Base-by-base conservation (phyloP, 257 asterid genomes). In the Paraleonurus japonicus region DNA sequence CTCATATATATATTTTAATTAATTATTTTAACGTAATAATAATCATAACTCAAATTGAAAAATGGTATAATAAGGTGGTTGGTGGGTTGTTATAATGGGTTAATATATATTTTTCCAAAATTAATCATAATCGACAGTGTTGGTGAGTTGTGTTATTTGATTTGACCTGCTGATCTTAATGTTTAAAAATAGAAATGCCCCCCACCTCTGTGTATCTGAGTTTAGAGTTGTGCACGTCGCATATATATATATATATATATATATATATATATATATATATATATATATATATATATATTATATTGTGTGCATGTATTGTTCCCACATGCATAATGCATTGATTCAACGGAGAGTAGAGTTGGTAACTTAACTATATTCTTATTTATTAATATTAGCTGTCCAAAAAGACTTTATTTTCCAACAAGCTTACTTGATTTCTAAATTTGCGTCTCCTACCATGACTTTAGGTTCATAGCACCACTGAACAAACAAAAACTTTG, bases 151-250 rank as follows among this genome's bases (percentile, higher is more conserved):
- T 45, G 47, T 45, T 30, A 65, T 20, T 26, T 17, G 30, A 4
- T 33, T 76, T 68, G 81, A 67, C 78, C 63, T 76, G 10, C 7
- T 13, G 7, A 7, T n/a, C 5, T 5, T 12, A 4, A 22, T n/a
- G 7, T 58, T 68, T 68, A 11, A 16, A 61, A 33, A 26, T 61
- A 11, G 75, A 47, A 20, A 71, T 45, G 62, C 50, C 24, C 19
- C 78, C 28, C 71, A 16, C 50, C 20, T 53, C 60, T 53, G 7
- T 17, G 0, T 16, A 4, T 50, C 4, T 17, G 10, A 8, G 11
- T 20, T 20, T 20, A 7, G 59, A 51, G 27, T 51, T 51, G 59
- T 19, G 59, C 27, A 51, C 59, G 57, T n/a, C n/a, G n/a, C n/a
- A n/a, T n/a, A n/a, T n/a, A n/a, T n/a, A n/a, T n/a, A n/a, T n/a